A percentile compares a stretch with the other conserved stretches of the same genome.
Evolutionary conservation across 345 rosid genomes (phyloP).

Genomic region (Salix viminalis): DNA sequence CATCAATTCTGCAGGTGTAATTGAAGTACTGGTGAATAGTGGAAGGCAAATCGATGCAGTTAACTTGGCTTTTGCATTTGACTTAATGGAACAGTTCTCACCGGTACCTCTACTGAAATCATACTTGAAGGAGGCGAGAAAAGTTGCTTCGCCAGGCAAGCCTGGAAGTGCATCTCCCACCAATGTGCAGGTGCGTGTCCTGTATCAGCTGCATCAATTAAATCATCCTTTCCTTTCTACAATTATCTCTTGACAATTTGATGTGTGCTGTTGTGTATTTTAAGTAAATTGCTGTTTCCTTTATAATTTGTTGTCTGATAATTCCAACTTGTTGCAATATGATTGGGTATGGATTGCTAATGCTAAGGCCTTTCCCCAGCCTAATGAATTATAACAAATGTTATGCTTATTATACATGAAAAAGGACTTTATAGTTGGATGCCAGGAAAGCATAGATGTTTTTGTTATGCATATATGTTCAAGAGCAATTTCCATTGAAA

Average conservation of each 20-base stretch:
- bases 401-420: neutral
- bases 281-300: neutral
- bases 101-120: conserved; percentile 78
- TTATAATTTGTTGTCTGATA: neutral
- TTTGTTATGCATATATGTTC: neutral
- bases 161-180: conserved; percentile 53
- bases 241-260: neutral
- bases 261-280: neutral
- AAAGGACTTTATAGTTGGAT: neutral
- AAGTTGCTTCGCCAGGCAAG: conserved; percentile 56
- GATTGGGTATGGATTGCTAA: neutral
- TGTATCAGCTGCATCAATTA: neutral
- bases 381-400: neutral
- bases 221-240: neutral
- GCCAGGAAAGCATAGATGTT: neutral
- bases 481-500: neutral
- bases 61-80: conserved; percentile 94
- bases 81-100: conserved; percentile 70
- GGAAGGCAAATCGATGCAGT: conserved; percentile 98
- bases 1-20: conserved; percentile 53
- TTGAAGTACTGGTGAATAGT: conserved; percentile 70
- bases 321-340: neutral
- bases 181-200: conserved; percentile 52
- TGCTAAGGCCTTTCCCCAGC: neutral
- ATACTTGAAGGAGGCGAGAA: conserved; percentile 77